Percentiles rank a stretch among this genome's conserved stretches.
Evolutionary conservation across 2,329 filamentous ascomycete species (phyloP).

Genomic region (Huntiella abstrusa): DNA sequence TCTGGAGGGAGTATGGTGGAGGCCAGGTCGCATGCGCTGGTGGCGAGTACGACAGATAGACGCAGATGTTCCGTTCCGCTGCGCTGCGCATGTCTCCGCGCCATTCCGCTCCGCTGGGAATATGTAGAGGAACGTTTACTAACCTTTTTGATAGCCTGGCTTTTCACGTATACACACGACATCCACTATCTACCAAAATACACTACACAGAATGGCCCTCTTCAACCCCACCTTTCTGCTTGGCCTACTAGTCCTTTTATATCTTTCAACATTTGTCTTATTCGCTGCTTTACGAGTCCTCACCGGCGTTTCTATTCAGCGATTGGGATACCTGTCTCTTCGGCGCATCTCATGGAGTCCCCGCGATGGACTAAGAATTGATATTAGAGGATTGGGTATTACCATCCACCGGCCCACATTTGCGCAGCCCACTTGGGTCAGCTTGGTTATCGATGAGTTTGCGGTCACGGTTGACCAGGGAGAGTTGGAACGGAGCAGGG

Average conservation of each 20-base stretch:
- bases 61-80: no score
- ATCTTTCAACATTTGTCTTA: conserved; percentile 78
- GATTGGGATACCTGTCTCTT: conserved; percentile 81
- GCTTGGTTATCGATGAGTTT: conserved; percentile 70
- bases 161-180: not conserved
- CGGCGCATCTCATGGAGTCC: conserved; percentile 80
- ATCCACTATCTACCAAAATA: no score
- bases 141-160: not conserved
- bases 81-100: no score
- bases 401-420: conserved; percentile 87
- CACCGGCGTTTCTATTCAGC: conserved; percentile 88
- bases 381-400: conserved; percentile 74
- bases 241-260: conserved; percentile 67
- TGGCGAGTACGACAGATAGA: no score
- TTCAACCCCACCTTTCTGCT: conserved; percentile 66
- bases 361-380: conserved; percentile 71
- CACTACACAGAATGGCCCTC: conserved; percentile 33
- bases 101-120: not conserved
- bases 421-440: conserved; percentile 91
- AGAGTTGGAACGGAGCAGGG: conserved; percentile 26
- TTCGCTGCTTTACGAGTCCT: conserved; percentile 85
- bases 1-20: no score
- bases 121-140: not conserved
- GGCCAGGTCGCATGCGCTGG: no score
- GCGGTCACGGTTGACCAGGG: conserved; percentile 65